phyloP scores from a whole-genome alignment of 805 yeast genomes.

The Helenozyma rhizophorensis region DNA sequence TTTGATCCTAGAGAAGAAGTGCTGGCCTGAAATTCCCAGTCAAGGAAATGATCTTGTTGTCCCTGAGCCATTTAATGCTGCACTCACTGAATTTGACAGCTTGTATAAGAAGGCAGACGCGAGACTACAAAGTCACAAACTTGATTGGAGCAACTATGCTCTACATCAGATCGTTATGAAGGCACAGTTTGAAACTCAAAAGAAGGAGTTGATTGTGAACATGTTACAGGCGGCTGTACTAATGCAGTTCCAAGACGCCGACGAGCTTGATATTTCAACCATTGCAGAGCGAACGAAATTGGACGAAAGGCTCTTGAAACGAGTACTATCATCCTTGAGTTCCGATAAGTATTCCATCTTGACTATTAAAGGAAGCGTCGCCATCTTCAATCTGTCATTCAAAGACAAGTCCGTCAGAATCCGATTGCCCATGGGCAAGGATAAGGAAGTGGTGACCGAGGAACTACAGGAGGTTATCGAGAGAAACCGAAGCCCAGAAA shows the following conservation, averaged over 20 bases:
- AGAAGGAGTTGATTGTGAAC: conserved; percentile 34
- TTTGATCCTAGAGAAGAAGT: conserved; percentile 28
- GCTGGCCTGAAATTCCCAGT: conserved; percentile 39
- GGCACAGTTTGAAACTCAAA: conserved; percentile 26
- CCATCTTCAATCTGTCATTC: conserved; percentile 21
- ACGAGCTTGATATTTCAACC: conserved; percentile 16
- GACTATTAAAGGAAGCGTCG: conserved; percentile 5
- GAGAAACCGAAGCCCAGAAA: conserved; percentile 26
- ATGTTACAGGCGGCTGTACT: conserved; percentile 42
- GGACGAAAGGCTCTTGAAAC: conserved; percentile 24
- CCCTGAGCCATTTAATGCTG: conserved; percentile 18
- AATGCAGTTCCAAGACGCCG: conserved; percentile 30
- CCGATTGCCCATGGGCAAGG: conserved; percentile 25
- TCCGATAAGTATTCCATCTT: conserved; percentile 30
- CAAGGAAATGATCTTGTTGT: conserved; percentile 17
- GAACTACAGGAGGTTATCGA: conserved; percentile 9
- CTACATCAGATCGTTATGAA: conserved; percentile 37
- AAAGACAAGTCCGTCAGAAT: conserved; percentile 24
- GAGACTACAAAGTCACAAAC: conserved; percentile 19
- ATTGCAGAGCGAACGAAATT: conserved; percentile 28
- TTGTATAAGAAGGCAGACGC: conserved; percentile 18
- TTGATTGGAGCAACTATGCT: conserved; percentile 40
- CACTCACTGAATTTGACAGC: conserved; percentile 19
- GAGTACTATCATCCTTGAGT: conserved; percentile 26
- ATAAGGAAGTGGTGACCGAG: conserved; percentile 5